Conservation (phyloP, 1,284 basidiomycete species). For the Pseudozyma hubeiensis region DNA sequence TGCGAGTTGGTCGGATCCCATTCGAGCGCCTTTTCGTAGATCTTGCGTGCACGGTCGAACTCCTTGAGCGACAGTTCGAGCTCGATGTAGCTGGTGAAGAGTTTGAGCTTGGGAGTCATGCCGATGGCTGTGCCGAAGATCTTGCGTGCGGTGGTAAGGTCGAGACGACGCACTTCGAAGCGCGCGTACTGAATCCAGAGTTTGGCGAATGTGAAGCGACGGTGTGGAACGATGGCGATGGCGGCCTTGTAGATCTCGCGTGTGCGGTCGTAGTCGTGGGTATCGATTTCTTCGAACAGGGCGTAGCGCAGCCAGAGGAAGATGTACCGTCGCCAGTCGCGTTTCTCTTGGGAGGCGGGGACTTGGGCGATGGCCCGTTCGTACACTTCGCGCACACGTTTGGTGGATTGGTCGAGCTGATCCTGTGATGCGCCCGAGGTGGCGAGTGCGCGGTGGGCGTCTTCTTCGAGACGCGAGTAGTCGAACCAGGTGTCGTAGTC, state of each 20-base stretch:
- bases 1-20: conserved; percentile 65
- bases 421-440: conserved; percentile 44
- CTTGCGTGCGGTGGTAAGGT: conserved; percentile 86
- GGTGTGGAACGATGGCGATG: conserved; percentile 89
- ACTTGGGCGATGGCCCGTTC: conserved; percentile 96
- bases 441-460: conserved; percentile 76
- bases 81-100: conserved; percentile 64
- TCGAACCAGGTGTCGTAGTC: conserved; percentile 99
- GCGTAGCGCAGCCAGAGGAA: conserved; percentile 97
- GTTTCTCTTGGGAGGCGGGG: conserved; percentile 85
- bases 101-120: conserved; percentile 89
- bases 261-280: conserved; percentile 85
- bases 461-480: conserved; percentile 91
- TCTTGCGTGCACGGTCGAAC: conserved; percentile 89
- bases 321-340: conserved; percentile 85
- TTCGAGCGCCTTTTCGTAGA: conserved; percentile 89
- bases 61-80: conserved; percentile 72
- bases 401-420: conserved; percentile 39
- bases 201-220: conserved; percentile 96
- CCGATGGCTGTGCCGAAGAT: conserved; percentile 91
- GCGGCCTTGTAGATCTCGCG: conserved; percentile 94
- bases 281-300: conserved; percentile 95
- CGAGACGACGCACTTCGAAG: conserved; percentile 88
- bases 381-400: conserved; percentile 88
- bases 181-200: conserved; percentile 80